Evolutionary conservation across 2,329 filamentous ascomycete species (phyloP).

Genomic region (Neonectria ditissima): DNA sequence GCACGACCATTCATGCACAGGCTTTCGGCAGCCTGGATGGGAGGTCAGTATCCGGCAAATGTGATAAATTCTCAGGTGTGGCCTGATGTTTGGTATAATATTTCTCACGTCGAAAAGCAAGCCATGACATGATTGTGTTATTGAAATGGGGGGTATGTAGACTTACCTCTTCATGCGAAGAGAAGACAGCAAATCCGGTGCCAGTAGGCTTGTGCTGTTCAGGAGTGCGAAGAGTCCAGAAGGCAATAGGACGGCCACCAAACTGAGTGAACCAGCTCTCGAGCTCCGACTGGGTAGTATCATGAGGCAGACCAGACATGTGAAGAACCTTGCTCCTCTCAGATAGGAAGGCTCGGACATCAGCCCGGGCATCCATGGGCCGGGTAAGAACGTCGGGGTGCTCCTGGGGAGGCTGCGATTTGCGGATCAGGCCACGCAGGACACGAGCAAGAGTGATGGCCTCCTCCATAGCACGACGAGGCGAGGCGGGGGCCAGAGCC

Average conservation of each 20-base stretch:
- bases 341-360: constrained; percentile 94
- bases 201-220: constrained; percentile 99
- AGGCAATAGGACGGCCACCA: constrained; percentile 95
- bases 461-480: constrained; percentile 96
- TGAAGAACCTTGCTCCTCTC: constrained; percentile 98
- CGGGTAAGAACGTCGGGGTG: constrained; percentile 95
- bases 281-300: constrained; percentile 97
- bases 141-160: not conserved
- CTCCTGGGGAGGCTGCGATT: constrained; percentile 93
- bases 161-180: constrained; percentile 96
- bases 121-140: no score
- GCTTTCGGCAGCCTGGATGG: constrained; percentile 89
- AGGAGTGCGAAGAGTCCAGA: constrained; percentile 97
- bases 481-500: constrained; percentile 93
- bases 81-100: not conserved
- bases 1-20: constrained; percentile 99
- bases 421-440: constrained; percentile 90
- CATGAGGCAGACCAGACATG: constrained; percentile 96
- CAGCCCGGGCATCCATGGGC: constrained; percentile 95
- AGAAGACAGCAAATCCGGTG: constrained; percentile 97
- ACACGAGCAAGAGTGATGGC: constrained; percentile 94
- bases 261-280: constrained; percentile 99
- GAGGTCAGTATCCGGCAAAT: constrained; percentile 23
- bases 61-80: not conserved
- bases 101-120: not conserved